A percentile compares a stretch with the other conserved stretches of the same genome.
Evolutionary conservation across 2,329 filamentous ascomycete genomes (phyloP).

Genomic region (Graphiopsis chlorocephala): DNA sequence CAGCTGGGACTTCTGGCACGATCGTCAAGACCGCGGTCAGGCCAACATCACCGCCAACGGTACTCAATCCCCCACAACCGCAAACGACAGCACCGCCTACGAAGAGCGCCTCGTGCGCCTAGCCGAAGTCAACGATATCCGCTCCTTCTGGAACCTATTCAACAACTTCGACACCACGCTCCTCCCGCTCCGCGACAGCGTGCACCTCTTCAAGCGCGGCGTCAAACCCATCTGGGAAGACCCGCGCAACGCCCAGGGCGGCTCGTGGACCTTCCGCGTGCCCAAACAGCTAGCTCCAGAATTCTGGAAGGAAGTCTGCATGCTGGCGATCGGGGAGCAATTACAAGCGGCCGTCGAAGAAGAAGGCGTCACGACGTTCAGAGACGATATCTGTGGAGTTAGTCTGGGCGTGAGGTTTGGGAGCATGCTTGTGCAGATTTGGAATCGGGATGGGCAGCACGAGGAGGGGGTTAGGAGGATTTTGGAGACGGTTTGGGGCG

Average conservation of each 20-base stretch:
- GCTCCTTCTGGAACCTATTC: conserved; percentile 51
- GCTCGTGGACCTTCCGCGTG: conserved; percentile 89
- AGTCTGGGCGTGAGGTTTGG: conserved; percentile 87
- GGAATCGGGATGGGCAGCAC: conserved; percentile 86
- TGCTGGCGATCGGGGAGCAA: conserved; percentile 79
- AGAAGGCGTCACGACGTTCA: conserved; percentile 50
- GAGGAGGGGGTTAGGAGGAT: conserved; percentile 74
- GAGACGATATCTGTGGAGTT: conserved; percentile 83
- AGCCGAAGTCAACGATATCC: conserved; percentile 45
- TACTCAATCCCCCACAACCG: conserved; percentile 10
- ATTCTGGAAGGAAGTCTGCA: conserved; percentile 77
- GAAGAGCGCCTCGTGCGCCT: conserved; percentile 48
- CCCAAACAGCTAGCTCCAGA: conserved; percentile 69
- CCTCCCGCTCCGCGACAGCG: conserved; percentile 64
- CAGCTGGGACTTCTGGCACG: conserved; percentile 54
- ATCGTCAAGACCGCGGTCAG: conserved; percentile 39
- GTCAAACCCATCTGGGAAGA: conserved; percentile 86
- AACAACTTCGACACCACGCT: conserved; percentile 75
- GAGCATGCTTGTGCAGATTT: conserved; percentile 82
- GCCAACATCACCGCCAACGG: conserved; percentile 1
- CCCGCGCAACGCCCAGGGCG: conserved; percentile 77
- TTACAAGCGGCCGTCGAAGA: conserved; percentile 69
- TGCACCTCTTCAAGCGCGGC: conserved; percentile 77
- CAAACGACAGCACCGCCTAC: conserved; percentile 34
- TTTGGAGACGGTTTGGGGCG: conserved; percentile 67